These are phyloP conservation scores for Harrya chromipes DNA, from an alignment of 768 basidiomycete genomes.

Conservation along the genomic window DNA sequence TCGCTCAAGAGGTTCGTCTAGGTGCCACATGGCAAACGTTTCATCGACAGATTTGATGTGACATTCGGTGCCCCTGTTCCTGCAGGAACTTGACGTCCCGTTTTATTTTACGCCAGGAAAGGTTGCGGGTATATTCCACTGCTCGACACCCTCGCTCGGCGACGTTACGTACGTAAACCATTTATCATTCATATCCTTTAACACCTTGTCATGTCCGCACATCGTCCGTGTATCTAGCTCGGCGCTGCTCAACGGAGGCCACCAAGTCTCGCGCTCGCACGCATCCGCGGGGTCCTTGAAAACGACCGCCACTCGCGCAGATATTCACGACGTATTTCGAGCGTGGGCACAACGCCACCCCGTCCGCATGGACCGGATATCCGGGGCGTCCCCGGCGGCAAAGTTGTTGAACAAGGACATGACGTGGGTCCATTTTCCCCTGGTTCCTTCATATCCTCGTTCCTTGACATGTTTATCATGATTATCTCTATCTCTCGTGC, in stretches of 20 bases:
- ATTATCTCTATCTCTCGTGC: too few species aligned
- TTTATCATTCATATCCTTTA: neutral
- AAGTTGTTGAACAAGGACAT: conserved; percentile 66
- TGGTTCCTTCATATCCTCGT: too few species aligned
- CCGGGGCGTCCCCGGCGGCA: conserved; percentile 67
- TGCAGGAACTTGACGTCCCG: conserved; percentile 67
- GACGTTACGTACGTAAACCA: conserved; percentile 62
- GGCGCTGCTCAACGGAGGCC: conserved; percentile 83
- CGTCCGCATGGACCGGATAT: conserved; percentile 80
- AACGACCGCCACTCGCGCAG: conserved; percentile 70
- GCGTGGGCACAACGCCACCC: conserved; percentile 83
- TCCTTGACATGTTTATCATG: too few species aligned
- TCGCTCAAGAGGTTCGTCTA: conserved; percentile 75
- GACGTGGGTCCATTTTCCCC: conserved; percentile 43
- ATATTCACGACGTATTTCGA: conserved; percentile 80
- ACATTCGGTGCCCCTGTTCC: neutral
- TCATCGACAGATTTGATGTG: too few species aligned
- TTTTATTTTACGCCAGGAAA: conserved; percentile 89
- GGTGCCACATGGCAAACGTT: neutral
- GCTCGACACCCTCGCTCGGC: conserved; percentile 68
- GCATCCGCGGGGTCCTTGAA: conserved; percentile 88
- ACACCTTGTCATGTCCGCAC: neutral
- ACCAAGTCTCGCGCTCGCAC: conserved; percentile 87
- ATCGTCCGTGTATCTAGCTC: conserved; percentile 47
- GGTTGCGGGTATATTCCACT: conserved; percentile 80